A percentile compares a stretch with the other conserved stretches of the same genome.
Conservation (phyloP, 495 filamentous ascomycete species). For the Terfezia claveryi region DNA sequence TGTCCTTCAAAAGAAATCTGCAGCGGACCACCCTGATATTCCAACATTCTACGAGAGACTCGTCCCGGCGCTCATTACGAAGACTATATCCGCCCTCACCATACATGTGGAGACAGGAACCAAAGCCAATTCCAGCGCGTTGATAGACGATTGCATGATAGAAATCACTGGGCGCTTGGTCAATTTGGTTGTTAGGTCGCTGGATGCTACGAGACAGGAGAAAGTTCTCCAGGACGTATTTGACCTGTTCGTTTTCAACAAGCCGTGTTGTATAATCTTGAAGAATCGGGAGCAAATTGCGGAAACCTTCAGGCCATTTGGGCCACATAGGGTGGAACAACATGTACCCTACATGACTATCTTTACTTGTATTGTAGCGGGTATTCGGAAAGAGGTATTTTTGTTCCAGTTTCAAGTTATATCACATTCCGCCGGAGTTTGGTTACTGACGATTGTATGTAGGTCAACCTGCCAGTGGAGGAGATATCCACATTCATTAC, state of each 20-base stretch:
- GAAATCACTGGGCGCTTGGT: slow-evolving; percentile 42
- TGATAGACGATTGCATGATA: slow-evolving; percentile 33
- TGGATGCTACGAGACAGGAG: slow-evolving; percentile 31
- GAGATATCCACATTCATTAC: slow-evolving; percentile 6
- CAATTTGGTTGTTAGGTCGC: slow-evolving; percentile 36
- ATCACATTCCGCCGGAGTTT: no score
- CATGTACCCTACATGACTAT: slow-evolving; percentile 33
- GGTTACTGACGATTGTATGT: not conserved
- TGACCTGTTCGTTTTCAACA: slow-evolving; percentile 27
- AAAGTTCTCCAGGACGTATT: slow-evolving; percentile 34
- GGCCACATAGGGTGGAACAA: slow-evolving; percentile 15
- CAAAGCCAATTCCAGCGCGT: slow-evolving; percentile 22
- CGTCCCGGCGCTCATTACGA: slow-evolving; percentile 29
- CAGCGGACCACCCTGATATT: slow-evolving; percentile 26
- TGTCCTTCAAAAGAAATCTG: slow-evolving; percentile 33
- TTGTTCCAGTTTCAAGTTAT: not conserved
- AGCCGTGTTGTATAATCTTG: slow-evolving; percentile 11
- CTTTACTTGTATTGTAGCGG: slow-evolving; percentile 40
- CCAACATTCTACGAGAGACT: slow-evolving; percentile 39
- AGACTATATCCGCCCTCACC: slow-evolving; percentile 24
- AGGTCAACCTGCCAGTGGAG: slow-evolving; percentile 6
- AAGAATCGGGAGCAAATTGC: slow-evolving; percentile 4
- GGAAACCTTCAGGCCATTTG: slow-evolving; percentile 9
- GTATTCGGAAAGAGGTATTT: slow-evolving; percentile 27
- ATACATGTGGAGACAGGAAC: slow-evolving; percentile 11